A percentile compares a stretch with the other conserved stretches of the same genome.
Conservation (phyloP, 805 yeast species). For the Barnettozyma siamensis region DNA sequence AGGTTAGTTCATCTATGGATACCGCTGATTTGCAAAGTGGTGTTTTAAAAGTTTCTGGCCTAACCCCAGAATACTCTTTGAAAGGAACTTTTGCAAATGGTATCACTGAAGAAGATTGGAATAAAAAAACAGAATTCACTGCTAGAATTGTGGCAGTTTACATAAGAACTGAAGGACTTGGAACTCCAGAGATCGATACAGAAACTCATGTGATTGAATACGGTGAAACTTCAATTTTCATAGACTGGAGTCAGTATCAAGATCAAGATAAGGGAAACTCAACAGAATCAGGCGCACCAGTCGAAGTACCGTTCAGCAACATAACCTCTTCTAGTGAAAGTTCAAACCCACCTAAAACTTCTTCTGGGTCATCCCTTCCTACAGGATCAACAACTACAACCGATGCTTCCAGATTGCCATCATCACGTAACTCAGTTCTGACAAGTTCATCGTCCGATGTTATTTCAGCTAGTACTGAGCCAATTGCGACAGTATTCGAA, state of each 20-base stretch:
- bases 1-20: neutral
- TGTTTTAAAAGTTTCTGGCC: neutral
- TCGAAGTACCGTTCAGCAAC: neutral
- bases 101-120: neutral
- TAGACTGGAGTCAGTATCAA: neutral
- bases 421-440: too few relatives aligned
- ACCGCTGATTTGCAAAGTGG: neutral
- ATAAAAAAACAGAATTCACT: neutral
- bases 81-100: neutral
- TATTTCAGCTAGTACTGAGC: too few relatives aligned
- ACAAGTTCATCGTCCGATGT: too few relatives aligned
- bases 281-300: neutral
- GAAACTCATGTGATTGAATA: neutral
- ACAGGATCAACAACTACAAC: too few relatives aligned
- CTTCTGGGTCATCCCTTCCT: neutral
- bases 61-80: neutral
- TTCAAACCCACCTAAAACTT: neutral
- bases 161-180: neutral
- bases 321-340: too few relatives aligned
- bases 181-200: neutral
- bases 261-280: neutral
- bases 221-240: neutral
- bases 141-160: slow-evolving; percentile 1
- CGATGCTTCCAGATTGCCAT: too few relatives aligned
- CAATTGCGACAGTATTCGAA: too few relatives aligned